phyloP scores from a whole-genome alignment of 305 asterid genomes.

The Coffea humblotiana region DNA sequence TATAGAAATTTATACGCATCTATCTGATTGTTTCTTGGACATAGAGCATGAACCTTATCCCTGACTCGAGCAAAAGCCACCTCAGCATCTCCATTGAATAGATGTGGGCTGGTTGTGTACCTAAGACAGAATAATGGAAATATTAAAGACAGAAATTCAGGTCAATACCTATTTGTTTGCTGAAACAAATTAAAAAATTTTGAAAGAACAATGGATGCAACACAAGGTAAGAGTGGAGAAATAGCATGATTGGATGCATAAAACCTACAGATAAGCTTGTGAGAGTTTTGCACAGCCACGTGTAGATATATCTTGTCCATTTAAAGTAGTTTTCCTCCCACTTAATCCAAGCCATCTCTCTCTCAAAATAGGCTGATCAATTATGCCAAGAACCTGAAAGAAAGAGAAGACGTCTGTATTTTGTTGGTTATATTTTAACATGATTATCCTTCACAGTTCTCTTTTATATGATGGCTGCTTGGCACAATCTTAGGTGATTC shows the following conservation, averaged over 20 bases:
- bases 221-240: neutral
- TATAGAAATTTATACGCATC: neutral
- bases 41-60: constrained; percentile 54
- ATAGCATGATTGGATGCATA: neutral
- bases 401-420: constrained; percentile 4
- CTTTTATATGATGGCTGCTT: neutral
- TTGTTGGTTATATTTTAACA: neutral
- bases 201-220: neutral
- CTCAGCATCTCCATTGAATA: constrained; percentile 79
- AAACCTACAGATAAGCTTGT: constrained; percentile 77
- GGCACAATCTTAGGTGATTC: neutral
- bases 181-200: constrained; percentile 3
- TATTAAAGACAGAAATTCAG: constrained; percentile 6
- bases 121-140: constrained; percentile 36
- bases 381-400: constrained; percentile 82
- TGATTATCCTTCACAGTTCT: neutral
- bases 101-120: constrained; percentile 98
- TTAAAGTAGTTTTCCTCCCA: constrained; percentile 72
- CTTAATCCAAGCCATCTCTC: constrained; percentile 91
- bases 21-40: constrained; percentile 17
- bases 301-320: constrained; percentile 70
- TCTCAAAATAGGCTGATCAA: constrained; percentile 89
- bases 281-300: constrained; percentile 80
- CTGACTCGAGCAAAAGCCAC: constrained; percentile 85
- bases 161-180: neutral